Evolutionary conservation across 2,329 filamentous ascomycete species (phyloP), one percentile per base, ranked within the genome.

Genomic region (Tolypocladium ophioglossoides): DNA sequence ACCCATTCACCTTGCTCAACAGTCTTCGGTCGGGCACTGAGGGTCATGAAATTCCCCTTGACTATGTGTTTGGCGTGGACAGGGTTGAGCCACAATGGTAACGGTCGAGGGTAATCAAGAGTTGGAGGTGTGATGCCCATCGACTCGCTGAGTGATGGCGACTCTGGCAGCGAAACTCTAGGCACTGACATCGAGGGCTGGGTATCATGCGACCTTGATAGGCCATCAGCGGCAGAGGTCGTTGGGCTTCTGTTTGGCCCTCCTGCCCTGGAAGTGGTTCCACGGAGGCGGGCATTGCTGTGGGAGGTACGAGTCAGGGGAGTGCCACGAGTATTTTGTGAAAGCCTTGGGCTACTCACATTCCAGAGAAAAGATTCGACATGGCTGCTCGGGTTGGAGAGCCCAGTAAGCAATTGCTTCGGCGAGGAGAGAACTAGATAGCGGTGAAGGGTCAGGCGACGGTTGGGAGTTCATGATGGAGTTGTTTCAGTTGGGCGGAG

Each of bases 1-100:
- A 96, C 80, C 92, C 92, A 97, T 72, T 96, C 92, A 60, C 90
- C 92, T 67, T 90, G 84, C 65, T 96, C 92, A 49, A 96, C 89
- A 55, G 94, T 91, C 74, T 92, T 91, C 22, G 92, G 92, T 66
- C 91, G 87, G 51, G 91, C 90, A 64, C 91, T 95, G 56, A 96
- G 74, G 11, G 92, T 96, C 85, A 96, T 89, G 68, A 96, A 96
- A 74, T 96, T 97, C 56, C 92, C 92, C 75, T 92, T 95, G 65
- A 96, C 91, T 60, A 95, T 95, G 66, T 95, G 84, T 67, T 86
- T 88, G 53, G 87, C 85, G 67, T 89, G 86, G 57, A 82, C 74
- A 53, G 86, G 79, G 65, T 88, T 86, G 64, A 91, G 82, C 83
- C 88, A 91, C 57, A 89, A 74, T 16, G 88, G 88, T 56, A 84